Evolutionary conservation across 305 asterid species (phyloP).

Genomic region (Coffea humblotiana): DNA sequence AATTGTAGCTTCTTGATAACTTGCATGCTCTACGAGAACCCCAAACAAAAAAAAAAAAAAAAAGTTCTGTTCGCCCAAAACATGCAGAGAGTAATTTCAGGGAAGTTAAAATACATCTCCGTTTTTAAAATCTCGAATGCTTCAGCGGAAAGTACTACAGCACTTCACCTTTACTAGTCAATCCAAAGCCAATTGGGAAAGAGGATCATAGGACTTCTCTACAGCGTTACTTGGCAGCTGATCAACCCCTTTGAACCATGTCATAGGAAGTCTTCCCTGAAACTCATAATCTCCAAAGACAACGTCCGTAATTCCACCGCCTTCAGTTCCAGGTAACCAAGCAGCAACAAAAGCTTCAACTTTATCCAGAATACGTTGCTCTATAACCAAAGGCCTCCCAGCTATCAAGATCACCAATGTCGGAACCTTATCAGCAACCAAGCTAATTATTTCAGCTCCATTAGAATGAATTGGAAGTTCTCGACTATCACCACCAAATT

Average conservation of each 20-base stretch:
- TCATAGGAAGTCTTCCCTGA: slow-evolving; percentile 66
- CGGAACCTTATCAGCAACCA: slow-evolving; percentile 56
- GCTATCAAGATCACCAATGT: slow-evolving; percentile 61
- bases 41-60: too few species aligned
- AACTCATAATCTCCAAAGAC: slow-evolving; percentile 71
- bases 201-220: slow-evolving; percentile 49
- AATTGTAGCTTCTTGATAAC: too few species aligned
- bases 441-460: slow-evolving; percentile 46
- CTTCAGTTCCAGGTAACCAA: slow-evolving; percentile 91
- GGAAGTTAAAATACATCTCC: too few species aligned
- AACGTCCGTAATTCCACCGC: slow-evolving; percentile 61
- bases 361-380: slow-evolving; percentile 50
- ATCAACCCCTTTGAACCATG: slow-evolving; percentile 68
- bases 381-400: slow-evolving; percentile 70
- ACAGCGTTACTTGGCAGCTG: slow-evolving; percentile 62
- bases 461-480: slow-evolving; percentile 54
- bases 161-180: slow-evolving; percentile 26
- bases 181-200: slow-evolving; percentile 73
- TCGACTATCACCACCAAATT: slow-evolving; percentile 52
- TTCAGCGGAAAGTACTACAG: too few species aligned
- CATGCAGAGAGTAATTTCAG: too few species aligned
- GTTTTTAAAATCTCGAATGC: too few species aligned
- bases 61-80: too few species aligned
- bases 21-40: too few species aligned
- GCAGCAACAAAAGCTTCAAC: slow-evolving; percentile 71